Evolutionary conservation across 306 rosid genomes (phyloP), one percentile per base, ranked within the genome.

Genomic region (Nissolia schottii): DNA sequence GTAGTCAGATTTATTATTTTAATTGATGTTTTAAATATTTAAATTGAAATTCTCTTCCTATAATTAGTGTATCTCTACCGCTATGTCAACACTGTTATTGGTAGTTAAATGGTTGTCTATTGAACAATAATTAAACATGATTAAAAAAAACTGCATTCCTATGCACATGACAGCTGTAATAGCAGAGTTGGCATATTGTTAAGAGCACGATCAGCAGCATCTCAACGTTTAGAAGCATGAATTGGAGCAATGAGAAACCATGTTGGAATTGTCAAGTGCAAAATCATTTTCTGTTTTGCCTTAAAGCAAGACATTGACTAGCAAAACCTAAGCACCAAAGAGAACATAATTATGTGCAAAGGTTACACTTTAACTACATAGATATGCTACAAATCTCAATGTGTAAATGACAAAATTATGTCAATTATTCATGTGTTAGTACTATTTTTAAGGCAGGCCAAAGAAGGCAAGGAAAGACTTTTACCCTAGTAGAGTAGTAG

Each of bases 331-430:
- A 28, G 6, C 55, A 16, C 53, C 62, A 49, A 63, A 64, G 29
- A 41, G 64, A 58, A 32, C 76, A 74, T 68, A 67, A 80, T 80
- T 80, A 43, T 74, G 77, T 41, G 62, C 35, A 27, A 65, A 38
- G 13, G 54, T 22, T 29, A 43, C 23, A n/a, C 14, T 51, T 58
- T 48, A 31, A 19, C 53, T 34, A 46, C 45, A 45, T 13, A 22
- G 9, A 38, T 62, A 70, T 60, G 32, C 23, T 13, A 28, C 69
- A 59, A 16, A 61, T 73, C 70, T 71, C 40, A 9, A 20, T 45
- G 20, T 45, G 20, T 4, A 7, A 18, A 11, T 43, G 15, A 5
- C 37, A 20, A 31, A 51, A 35, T n/a, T 7, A 49, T 28, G 32
- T 34, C 50, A 68, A 20, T n/a, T 37, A 24, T 4, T 10, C 22